Evolutionary conservation across 2,329 filamentous ascomycete genomes (phyloP), one percentile per base, ranked within the genome.

Genomic region (Ophiocordyceps camponoti-floridani): DNA sequence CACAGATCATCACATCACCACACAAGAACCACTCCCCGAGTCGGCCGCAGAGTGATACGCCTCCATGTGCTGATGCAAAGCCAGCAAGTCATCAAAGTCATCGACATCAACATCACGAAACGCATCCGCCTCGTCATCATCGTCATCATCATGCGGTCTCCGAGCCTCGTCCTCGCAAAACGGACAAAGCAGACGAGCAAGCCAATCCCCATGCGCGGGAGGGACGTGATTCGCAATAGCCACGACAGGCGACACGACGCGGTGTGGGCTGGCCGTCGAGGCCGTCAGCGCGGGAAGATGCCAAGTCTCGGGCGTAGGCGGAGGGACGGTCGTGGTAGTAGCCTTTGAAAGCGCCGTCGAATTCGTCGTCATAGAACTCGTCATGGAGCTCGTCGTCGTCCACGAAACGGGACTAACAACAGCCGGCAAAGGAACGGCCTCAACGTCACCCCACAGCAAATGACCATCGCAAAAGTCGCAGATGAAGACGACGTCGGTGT

Each of bases 391-490:
- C n/a, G 16, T 16, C 28, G 51, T 52, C 44, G 54, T 56, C 44
- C 57, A 23, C 23, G 23, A 23, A 23, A 23, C 23, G 23, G 23
- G 23, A 5, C 23, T 23, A 3, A 23, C 23, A 23, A 23, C 23
- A 23, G 23, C 58, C 26, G 56, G 56, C 9, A 59, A 67, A 6
- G 73, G 73, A 59, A 77, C 69, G 43, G 58, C 61, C 49, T 67
- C 63, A 30, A 77, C 51, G 52, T 78, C 70, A 46, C 72, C 65
- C 74, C 74, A 77, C 19, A 77, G 58, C 23, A 77, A 59, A 52
- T 73, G 72, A 2, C 74, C 74, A 53, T 77, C 73, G 58, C 74
- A 77, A 53, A 70, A 77, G 58, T 78, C 72, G 59, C 74, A 78
- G 8, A 75, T 62, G 51, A 77, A 77, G 8, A 68, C 72, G 42